Evolutionary conservation across 1,284 basidiomycete species (phyloP).

Genomic region (Agaricales sp.): DNA sequence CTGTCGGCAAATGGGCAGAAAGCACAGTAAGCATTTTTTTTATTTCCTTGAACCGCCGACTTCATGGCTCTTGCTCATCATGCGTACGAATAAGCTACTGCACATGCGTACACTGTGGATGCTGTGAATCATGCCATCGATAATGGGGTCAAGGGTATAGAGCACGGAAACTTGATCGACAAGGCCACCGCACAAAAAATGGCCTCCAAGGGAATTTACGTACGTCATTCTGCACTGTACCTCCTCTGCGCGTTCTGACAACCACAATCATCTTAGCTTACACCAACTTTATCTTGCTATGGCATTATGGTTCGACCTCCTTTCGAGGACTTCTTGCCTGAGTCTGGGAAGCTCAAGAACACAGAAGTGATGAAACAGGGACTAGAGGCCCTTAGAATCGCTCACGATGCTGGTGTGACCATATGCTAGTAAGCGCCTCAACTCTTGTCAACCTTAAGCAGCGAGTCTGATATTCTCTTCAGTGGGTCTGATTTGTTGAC

Average conservation of each 20-base stretch:
- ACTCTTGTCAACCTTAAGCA: neutral
- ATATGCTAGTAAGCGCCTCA: conserved; percentile 23
- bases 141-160: conserved; percentile 30
- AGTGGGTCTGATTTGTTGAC: conserved; percentile 31
- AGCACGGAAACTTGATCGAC: conserved; percentile 32
- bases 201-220: conserved; percentile 15
- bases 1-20: conserved; percentile 30
- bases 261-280: conserved; percentile 21
- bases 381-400: conserved; percentile 24
- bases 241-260: no score
- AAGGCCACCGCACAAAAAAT: conserved; percentile 19
- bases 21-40: conserved; percentile 18
- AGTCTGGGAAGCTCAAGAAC: conserved; percentile 29
- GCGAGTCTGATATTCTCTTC: neutral
- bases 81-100: conserved; percentile 17
- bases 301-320: conserved; percentile 33
- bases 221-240: conserved; percentile 4
- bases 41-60: neutral
- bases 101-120: conserved; percentile 28
- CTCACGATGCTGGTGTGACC: conserved; percentile 24
- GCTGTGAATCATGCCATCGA: conserved; percentile 29
- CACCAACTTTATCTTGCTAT: conserved; percentile 34
- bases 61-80: neutral
- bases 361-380: conserved; percentile 30
- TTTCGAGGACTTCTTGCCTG: conserved; percentile 30